phyloP scores from a whole-genome alignment of 345 rosid genomes.

The Mallotus nudiflorus region DNA sequence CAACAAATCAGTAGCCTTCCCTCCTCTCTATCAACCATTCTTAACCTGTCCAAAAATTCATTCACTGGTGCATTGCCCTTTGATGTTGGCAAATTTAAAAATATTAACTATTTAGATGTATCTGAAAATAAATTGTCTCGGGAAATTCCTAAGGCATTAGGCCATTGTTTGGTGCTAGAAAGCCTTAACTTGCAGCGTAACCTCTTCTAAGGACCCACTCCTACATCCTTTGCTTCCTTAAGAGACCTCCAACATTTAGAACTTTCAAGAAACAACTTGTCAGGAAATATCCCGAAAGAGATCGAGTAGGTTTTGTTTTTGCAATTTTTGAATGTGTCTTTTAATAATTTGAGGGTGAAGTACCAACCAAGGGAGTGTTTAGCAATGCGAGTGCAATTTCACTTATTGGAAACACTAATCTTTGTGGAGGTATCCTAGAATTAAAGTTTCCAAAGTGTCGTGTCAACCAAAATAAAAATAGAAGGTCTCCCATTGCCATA shows the following conservation, averaged over 20 bases:
- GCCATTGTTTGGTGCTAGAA: conserved; percentile 8
- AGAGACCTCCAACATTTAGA: conserved; percentile 9
- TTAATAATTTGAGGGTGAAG: conserved; percentile 18
- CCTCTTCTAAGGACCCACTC: conserved; percentile 13
- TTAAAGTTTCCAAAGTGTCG: conserved; percentile 10
- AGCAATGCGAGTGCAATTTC: no score
- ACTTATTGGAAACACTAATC: conserved; percentile 10
- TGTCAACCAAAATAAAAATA: no score
- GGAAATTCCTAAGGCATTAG: conserved; percentile 12
- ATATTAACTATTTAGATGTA: no score
- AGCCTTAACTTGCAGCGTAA: no score
- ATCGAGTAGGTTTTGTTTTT: neutral
- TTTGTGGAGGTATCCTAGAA: conserved; percentile 16
- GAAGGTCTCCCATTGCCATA: no score
- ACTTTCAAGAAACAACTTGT: no score
- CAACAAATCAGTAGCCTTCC: neutral
- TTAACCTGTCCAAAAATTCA: no score
- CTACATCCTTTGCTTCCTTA: conserved; percentile 2
- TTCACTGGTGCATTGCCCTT: conserved; percentile 4
- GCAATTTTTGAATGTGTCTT: conserved; percentile 5
- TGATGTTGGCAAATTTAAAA: conserved; percentile 4
- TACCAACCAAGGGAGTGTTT: conserved; percentile 5
- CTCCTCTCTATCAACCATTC: no score
- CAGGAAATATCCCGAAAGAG: conserved; percentile 10
- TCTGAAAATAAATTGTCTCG: conserved; percentile 12